Conservation (phyloP, 202 grass and related monocot genomes). For the Setaria italica region DNA sequence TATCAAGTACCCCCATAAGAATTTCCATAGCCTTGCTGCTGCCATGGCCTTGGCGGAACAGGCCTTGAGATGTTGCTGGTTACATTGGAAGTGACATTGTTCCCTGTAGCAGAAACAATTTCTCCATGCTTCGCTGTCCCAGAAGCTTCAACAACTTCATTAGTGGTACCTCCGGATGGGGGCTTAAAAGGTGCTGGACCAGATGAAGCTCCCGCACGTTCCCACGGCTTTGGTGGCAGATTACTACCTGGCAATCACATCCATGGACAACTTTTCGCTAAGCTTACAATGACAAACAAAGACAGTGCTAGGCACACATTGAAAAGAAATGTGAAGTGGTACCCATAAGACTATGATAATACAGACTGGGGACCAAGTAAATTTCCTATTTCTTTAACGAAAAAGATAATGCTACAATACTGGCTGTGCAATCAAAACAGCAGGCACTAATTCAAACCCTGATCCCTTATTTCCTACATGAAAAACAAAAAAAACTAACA, state of each 20-base stretch:
- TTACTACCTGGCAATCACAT: constrained; percentile 58
- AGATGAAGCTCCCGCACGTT: constrained; percentile 61
- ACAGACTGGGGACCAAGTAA: background rate
- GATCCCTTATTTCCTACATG: background rate
- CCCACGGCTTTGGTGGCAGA: constrained; percentile 87
- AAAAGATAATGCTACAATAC: background rate
- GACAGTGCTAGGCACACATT: background rate
- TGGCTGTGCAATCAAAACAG: background rate
- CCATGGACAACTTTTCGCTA: background rate
- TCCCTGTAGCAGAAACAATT: constrained; percentile 58
- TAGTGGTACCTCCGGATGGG: constrained; percentile 76
- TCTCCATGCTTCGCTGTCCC: constrained; percentile 83
- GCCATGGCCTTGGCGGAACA: constrained; percentile 80
- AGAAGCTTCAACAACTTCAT: constrained; percentile 85
- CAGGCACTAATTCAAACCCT: background rate
- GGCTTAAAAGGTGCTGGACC: constrained; percentile 74
- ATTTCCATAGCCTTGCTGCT: constrained; percentile 73
- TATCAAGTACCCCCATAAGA: constrained; percentile 65
- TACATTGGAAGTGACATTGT: constrained; percentile 44
- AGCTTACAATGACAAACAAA: background rate
- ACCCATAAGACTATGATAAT: background rate
- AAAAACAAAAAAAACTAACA: background rate
- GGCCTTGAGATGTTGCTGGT: constrained; percentile 56
- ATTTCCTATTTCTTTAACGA: background rate
- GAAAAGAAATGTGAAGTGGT: background rate